phyloP scores from a whole-genome alignment of 2,329 filamentous ascomycete genomes.

The Pseudocercospora eumusae region DNA sequence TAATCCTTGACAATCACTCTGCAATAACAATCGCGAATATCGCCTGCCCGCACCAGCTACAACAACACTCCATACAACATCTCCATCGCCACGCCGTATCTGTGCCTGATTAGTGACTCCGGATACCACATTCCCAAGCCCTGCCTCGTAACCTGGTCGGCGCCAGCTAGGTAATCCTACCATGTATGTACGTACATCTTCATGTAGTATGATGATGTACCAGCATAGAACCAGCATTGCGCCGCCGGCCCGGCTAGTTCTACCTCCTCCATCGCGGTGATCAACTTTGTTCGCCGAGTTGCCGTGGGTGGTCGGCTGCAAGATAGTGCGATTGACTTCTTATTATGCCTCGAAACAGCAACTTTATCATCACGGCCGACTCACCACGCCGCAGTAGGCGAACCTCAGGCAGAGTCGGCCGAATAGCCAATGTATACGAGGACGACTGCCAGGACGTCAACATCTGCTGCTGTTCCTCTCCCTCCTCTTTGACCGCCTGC shows the following conservation, averaged over 20 bases:
- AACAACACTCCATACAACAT: conserved; percentile 8
- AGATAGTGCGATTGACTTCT: background rate
- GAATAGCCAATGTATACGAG: background rate
- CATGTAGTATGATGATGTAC: too few species aligned
- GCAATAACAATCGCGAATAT: conserved; percentile 1
- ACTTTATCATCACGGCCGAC: background rate
- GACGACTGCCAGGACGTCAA: background rate
- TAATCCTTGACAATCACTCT: conserved; percentile 6
- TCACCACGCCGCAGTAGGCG: background rate
- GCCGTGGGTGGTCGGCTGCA: background rate
- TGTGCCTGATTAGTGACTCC: conserved; percentile 7
- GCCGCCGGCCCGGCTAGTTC: conserved; percentile 9
- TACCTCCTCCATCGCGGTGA: conserved; percentile 1
- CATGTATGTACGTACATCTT: too few species aligned
- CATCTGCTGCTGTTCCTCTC: background rate
- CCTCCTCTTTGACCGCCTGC: background rate
- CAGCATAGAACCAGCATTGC: background rate
- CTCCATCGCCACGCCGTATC: background rate
- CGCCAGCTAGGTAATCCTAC: background rate
- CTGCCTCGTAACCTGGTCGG: background rate
- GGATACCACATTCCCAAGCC: background rate
- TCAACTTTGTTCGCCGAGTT: background rate
- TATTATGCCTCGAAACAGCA: background rate
- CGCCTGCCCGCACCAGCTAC: too few species aligned
- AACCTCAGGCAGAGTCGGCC: conserved; percentile 1